Base-by-base conservation (phyloP, 306 rosid species). In the Sphenostylis stenocarpa region DNA sequence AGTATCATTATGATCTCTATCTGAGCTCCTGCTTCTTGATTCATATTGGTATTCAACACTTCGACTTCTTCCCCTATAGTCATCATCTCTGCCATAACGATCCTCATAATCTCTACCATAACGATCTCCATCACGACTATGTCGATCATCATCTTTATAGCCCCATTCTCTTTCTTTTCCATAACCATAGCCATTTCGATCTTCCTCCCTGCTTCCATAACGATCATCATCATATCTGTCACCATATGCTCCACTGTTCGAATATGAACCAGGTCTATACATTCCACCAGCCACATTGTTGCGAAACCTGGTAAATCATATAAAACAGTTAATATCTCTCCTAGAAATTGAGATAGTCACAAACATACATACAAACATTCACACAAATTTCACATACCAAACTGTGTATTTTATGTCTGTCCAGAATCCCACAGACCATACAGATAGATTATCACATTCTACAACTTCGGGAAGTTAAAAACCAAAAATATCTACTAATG, bases 121-220 rank as follows among this genome's bases (percentile, higher is more conserved):
- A 70, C 89, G 94, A 75, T 95, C 96, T 67, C 97, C 95, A 67
- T 94, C 98, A 80, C 92, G 95, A 67, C 89, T 69, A 80, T 73
- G 19, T 53, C 88, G 88, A 14, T 95, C 96, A 36, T 95, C 99
- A 80, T 95, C 98, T 84, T 83, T 89, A 74, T 65, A 85, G 48
- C 94, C 90, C 87, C 83, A 72, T 69, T 95, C 98, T 82, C 85
- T 90, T 77, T 95, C 98, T 82, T 86, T 94, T 36, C 96, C 98
- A 83, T 86, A 88, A 39, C 86, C 89, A 79, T 75, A 76, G 41
- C 87, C 93, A 82, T 91, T 85, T 75, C 89, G 87, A 67, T 92
- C 94, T 69, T 90, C 95, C 73, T 91, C 92, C 80, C 88, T 87
- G 82, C 84, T 80, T 64, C 91, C 91, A 55, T 85, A 86, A 57